Base-by-base conservation (phyloP, 371 early-diverging fungal genomes). In the Circinella minor region DNA sequence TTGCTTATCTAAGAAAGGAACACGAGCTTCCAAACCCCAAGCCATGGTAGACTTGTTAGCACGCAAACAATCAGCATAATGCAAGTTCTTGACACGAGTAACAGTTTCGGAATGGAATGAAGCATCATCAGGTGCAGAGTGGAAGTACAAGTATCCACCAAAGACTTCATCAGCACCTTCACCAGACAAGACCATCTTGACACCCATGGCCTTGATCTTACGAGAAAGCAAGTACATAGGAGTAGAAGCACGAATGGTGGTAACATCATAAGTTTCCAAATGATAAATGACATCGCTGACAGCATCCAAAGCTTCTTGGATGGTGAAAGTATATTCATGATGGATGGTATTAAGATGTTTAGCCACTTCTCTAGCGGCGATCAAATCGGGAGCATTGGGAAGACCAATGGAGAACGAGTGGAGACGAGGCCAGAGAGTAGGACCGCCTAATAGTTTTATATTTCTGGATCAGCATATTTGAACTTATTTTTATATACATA, bases 11-110 rank as follows among this genome's bases (percentile, higher is more conserved):
- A 96, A 81, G 92, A 98, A 98, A 43, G 98, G 98, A 34, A 98
- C 98, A 73, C 98, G 95, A n/a, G 96, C 96, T 76, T 98, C 98
- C 46, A 98, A 90, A 70, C 98, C 98, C 97, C 97, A 97, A 3
- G 98, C 98, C 97, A 98, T 97, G 55, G 98, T 98, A 5, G 95
- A 92, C 83, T 98, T 97, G 92, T 98, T 97, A 81, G 98, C 98
- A 71, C 98, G 93, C 48, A 98, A 84, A 82, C 94, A 94, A 81
- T 98, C 98, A 73, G 95, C 87, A 36, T 94, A 95, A 80, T 98
- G 97, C 67, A 98, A 87, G 88, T 95, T 94, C 87, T 95, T 93
- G 76, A 97, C 95, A 70, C 98, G 92, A 37, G 74, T 79, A 65
- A 97, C 93, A 46, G 91, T 91, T 80, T 98, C 98, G 65, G 88